Evolutionary conservation across 2,329 filamentous ascomycete genomes (phyloP).

Genomic region (Aspergillus neoniger): DNA sequence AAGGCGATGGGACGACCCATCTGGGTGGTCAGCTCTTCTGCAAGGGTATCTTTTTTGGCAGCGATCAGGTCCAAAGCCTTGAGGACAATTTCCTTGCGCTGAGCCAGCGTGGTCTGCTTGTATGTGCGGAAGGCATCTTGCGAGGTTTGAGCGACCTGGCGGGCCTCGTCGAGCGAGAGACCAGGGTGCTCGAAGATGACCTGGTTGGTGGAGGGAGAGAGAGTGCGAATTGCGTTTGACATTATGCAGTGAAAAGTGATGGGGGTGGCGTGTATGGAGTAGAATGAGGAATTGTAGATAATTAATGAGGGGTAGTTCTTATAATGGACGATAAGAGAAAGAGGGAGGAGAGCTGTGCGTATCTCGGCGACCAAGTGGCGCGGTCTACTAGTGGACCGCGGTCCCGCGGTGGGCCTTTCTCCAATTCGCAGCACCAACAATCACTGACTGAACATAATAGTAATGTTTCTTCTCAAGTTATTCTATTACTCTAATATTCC

Average conservation of each 20-base stretch:
- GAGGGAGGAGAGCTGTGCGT: not conserved
- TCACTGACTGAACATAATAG: too few relatives aligned
- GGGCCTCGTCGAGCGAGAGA: slow-evolving; percentile 42
- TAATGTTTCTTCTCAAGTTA: not conserved
- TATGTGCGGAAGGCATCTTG: slow-evolving; percentile 51
- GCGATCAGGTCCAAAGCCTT: slow-evolving; percentile 72
- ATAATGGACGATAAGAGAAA: slow-evolving; percentile 4
- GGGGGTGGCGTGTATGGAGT: not conserved
- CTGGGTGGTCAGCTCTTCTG: slow-evolving; percentile 78
- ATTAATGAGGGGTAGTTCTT: not conserved
- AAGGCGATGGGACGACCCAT: slow-evolving; percentile 91
- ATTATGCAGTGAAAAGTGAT: slow-evolving; percentile 16
- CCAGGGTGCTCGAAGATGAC: slow-evolving; percentile 77
- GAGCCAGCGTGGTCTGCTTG: slow-evolving; percentile 67
- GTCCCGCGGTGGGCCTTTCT: slow-evolving; percentile 1
- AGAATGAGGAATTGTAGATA: not conserved
- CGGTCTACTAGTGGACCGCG: not conserved
- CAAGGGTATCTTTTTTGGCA: slow-evolving; percentile 73
- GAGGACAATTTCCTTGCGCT: slow-evolving; percentile 77
- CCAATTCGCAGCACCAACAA: too few relatives aligned
- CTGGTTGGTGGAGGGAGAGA: slow-evolving; percentile 86
- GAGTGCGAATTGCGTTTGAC: slow-evolving; percentile 55
- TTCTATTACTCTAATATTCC: not conserved
- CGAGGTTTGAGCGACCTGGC: slow-evolving; percentile 27
- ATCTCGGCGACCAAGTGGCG: not conserved